Conservation (phyloP, 2,329 filamentous ascomycete species). For the Trichoderma sp. region DNA sequence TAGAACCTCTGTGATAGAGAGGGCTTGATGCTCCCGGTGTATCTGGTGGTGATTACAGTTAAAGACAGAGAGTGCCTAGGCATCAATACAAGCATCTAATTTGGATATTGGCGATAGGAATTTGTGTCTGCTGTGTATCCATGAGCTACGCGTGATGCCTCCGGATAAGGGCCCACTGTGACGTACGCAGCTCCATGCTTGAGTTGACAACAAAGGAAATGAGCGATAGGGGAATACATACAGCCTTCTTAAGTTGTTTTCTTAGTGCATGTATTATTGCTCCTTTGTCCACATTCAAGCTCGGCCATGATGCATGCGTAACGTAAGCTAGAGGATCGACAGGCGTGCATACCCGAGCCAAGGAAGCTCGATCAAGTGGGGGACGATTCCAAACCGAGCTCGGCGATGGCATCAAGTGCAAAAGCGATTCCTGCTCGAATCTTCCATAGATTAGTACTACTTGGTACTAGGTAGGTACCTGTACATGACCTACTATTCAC, state of each 20-base stretch:
- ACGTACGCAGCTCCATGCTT: background rate
- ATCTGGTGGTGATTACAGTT: background rate
- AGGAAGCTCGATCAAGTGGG: background rate
- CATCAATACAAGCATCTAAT: background rate
- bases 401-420: background rate
- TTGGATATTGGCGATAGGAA: background rate
- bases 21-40: background rate
- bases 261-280: background rate
- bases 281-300: background rate
- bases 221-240: background rate
- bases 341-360: background rate
- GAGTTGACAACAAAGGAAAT: background rate
- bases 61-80: background rate
- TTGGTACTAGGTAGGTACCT: too few species aligned
- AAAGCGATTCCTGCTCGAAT: background rate
- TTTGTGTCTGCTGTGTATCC: background rate
- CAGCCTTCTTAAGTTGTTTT: background rate
- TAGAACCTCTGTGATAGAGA: background rate
- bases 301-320: background rate
- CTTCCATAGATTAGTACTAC: background rate
- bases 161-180: conserved; percentile 2
- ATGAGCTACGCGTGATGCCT: background rate
- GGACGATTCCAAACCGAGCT: background rate
- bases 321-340: conserved; percentile 10
- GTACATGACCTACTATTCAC: too few species aligned